Base-by-base conservation (phyloP, 306 rosid species). In the Begonia peltatifolia region DNA sequence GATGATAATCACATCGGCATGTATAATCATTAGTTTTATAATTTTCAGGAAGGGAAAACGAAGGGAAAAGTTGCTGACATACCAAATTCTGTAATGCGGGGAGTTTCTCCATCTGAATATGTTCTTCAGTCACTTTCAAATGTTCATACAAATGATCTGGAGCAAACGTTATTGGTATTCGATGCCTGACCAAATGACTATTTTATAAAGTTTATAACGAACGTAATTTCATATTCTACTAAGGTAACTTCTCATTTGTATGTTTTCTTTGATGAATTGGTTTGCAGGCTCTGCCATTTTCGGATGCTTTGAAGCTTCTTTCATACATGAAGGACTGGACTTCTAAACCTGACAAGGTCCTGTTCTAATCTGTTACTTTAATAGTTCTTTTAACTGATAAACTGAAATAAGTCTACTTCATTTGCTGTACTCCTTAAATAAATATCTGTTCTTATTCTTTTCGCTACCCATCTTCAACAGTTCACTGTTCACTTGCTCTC, bases 281-380 rank as follows among this genome's bases (percentile, higher is more conserved):
- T 59, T 23, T 83, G 70, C 80, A 90, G 97, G 83, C 90, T 65
- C 74, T 90, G 63, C 84, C 97, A 4, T 90, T 90, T 67, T 68
- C 97, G 14, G 97, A 89, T 67, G 87, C 95, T 47, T 72, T 90
- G 71, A 85, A 76, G 68, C 83, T 90, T 60, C 54, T 85, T 59
- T 68, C 89, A 22, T 83, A 80, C 82, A 74, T 78, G 72, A 90
- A 90, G 73, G 80, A 80, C 55, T 90, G 97, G 97, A 71, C 73
- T 63, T 68, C 79, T 46, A 72, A 85, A 64, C 76, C 79, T n/a
- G 94, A 83, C 49, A 90, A 90, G 97, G 97, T 89, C 16, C 46
- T 30, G 38, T 16, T 20, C 52, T 41, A 12, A 9, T 46, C n/a
- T 44, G n/a, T 44, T 44, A 44, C 48, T 44, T 44, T 44, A 10